phyloP scores from a whole-genome alignment of 768 basidiomycete genomes.

The Mycena rosella region DNA sequence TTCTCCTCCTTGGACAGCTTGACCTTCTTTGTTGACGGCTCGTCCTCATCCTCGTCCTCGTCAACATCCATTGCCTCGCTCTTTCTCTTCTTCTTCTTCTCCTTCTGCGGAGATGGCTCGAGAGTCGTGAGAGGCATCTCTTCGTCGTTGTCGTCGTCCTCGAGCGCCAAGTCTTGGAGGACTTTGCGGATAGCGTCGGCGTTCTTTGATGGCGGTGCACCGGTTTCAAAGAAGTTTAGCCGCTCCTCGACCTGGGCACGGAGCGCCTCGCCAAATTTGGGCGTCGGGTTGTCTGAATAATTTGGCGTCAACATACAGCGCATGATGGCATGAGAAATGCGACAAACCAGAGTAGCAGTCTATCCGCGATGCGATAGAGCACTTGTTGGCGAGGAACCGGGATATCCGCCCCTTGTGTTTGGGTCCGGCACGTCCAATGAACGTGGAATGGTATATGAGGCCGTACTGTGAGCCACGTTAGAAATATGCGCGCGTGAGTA shows the following conservation, averaged over 20 bases:
- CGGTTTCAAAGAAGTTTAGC: slow-evolving; percentile 93
- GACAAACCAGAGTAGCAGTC: slow-evolving; percentile 90
- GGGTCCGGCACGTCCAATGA: slow-evolving; percentile 94
- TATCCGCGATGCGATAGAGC: slow-evolving; percentile 96
- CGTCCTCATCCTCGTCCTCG: slow-evolving; percentile 65
- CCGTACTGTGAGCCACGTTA: slow-evolving; percentile 76
- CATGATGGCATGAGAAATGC: background rate
- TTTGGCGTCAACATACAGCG: background rate
- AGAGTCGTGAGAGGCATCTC: slow-evolving; percentile 72
- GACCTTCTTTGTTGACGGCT: slow-evolving; percentile 73
- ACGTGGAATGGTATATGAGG: slow-evolving; percentile 96
- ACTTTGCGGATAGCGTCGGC: slow-evolving; percentile 94
- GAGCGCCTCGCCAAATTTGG: slow-evolving; percentile 96
- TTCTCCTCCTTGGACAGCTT: slow-evolving; percentile 90
- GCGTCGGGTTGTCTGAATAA: slow-evolving; percentile 79
- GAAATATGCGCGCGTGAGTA: background rate
- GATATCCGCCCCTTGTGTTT: slow-evolving; percentile 98
- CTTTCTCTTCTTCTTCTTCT: slow-evolving; percentile 78
- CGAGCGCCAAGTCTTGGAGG: slow-evolving; percentile 79
- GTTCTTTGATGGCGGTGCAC: slow-evolving; percentile 90
- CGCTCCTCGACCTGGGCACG: slow-evolving; percentile 96
- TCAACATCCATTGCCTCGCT: slow-evolving; percentile 76
- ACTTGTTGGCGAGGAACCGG: slow-evolving; percentile 99
- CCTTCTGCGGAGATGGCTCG: slow-evolving; percentile 67
- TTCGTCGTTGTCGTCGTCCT: slow-evolving; percentile 72